These are phyloP conservation scores for Tylopilus subfusipes DNA, from an alignment of 768 basidiomycete species.

Conservation along the genomic window DNA sequence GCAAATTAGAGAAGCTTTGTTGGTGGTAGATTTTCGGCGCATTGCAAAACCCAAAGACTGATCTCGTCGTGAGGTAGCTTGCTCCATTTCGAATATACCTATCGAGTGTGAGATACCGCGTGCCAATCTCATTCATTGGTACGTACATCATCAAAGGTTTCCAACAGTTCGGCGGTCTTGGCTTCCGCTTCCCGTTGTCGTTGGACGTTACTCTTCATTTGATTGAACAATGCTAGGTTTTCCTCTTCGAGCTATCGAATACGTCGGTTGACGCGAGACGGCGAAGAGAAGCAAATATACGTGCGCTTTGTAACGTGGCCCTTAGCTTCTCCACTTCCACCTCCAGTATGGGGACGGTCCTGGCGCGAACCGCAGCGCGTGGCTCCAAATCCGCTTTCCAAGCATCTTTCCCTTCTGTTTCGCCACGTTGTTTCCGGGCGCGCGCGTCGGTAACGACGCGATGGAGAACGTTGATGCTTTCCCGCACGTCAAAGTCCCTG, in stretches of 20 bases:
- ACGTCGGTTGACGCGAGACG: neutral
- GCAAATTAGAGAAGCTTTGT: conserved; percentile 17
- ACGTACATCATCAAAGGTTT: conserved; percentile 52
- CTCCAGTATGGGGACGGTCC: conserved; percentile 57
- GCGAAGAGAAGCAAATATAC: neutral
- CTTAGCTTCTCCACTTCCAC: conserved; percentile 38
- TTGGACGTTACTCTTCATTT: conserved; percentile 47
- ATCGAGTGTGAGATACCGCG: conserved; percentile 6
- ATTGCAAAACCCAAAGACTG: conserved; percentile 41
- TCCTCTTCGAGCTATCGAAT: conserved; percentile 51
- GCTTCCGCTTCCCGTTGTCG: conserved; percentile 46
- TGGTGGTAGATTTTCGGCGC: conserved; percentile 35
- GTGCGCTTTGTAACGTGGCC: conserved; percentile 36
- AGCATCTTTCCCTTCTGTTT: conserved; percentile 44
- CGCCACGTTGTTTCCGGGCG: conserved; percentile 45
- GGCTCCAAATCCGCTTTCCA: conserved; percentile 69
- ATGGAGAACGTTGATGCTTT: conserved; percentile 69
- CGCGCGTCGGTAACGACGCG: conserved; percentile 65
- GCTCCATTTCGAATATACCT: conserved; percentile 52
- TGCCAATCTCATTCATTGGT: neutral
- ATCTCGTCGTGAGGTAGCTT: conserved; percentile 60
- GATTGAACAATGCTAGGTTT: conserved; percentile 45
- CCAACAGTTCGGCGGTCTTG: conserved; percentile 45
- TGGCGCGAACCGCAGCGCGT: conserved; percentile 56
- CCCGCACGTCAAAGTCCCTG: conserved; percentile 60